Conservation (phyloP, 352 stramenopile genomes). For the Phytopythium litorale region DNA sequence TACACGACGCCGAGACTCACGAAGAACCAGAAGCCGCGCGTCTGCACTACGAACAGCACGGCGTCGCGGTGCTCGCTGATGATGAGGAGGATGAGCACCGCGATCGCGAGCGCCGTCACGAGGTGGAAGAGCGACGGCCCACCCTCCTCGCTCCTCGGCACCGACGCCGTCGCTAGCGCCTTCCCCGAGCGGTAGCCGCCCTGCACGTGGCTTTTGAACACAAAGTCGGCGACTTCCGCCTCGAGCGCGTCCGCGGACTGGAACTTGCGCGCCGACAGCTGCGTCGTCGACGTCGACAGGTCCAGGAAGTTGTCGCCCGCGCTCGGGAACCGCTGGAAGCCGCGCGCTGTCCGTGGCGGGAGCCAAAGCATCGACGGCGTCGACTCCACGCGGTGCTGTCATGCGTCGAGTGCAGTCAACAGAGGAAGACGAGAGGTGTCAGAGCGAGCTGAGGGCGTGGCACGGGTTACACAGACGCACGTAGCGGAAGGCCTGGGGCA, state of each 20-base stretch:
- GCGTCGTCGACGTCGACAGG: slow-evolving; percentile 18
- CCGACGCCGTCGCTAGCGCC: slow-evolving; percentile 9
- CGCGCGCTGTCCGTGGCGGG: slow-evolving; percentile 26
- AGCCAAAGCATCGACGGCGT: slow-evolving; percentile 56
- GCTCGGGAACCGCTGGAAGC: slow-evolving; percentile 58
- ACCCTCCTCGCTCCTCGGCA: slow-evolving; percentile 9
- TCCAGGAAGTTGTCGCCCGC: slow-evolving; percentile 57
- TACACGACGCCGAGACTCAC: slow-evolving; percentile 50
- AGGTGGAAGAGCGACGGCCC: slow-evolving; percentile 25
- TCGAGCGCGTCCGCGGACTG: slow-evolving; percentile 10
- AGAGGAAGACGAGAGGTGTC: not conserved
- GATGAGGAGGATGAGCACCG: slow-evolving; percentile 20
- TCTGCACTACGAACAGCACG: slow-evolving; percentile 27
- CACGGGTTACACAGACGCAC: slow-evolving; percentile 12
- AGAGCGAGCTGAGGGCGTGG: not conserved
- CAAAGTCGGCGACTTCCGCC: slow-evolving; percentile 22
- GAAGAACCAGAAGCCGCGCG: slow-evolving; percentile 51
- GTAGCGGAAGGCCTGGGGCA: slow-evolving; percentile 27
- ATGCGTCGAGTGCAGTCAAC: not conserved
- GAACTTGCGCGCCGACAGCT: slow-evolving; percentile 2
- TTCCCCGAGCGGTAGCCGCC: slow-evolving; percentile 24
- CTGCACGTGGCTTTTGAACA: slow-evolving; percentile 26
- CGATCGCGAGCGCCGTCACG: slow-evolving; percentile 27
- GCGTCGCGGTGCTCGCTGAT: slow-evolving; percentile 38
- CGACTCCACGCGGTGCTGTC: slow-evolving; percentile 40